phyloP scores from a whole-genome alignment of 202 grass and related monocot genomes.

The Alloteropsis angusta region DNA sequence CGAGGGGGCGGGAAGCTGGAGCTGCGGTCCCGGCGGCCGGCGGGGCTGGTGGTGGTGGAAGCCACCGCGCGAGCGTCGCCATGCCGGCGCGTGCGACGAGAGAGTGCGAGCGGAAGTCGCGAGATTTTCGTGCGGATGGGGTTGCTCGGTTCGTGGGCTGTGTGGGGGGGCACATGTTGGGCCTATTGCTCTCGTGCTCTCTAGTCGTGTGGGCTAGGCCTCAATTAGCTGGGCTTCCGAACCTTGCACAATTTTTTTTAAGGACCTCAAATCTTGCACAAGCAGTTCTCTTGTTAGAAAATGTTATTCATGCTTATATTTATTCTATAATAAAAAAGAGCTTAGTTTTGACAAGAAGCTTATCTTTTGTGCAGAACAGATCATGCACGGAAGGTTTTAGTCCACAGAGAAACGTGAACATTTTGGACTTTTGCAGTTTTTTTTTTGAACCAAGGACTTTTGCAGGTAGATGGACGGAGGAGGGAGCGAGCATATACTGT shows the following conservation, averaged over 20 bases:
- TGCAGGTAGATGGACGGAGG: neutral
- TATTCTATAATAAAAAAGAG: no score
- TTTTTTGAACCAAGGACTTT: no score
- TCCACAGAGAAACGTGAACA: neutral
- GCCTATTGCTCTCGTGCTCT: neutral
- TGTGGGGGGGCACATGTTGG: neutral
- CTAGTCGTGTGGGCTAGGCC: neutral
- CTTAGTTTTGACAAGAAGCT: neutral
- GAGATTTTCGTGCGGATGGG: conserved; percentile 39
- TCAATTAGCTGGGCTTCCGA: neutral
- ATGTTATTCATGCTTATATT: neutral
- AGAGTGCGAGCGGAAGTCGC: neutral
- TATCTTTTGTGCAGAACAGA: neutral
- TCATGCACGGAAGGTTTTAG: neutral
- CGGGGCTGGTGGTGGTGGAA: conserved; percentile 4
- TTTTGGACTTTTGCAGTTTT: no score
- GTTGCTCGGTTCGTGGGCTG: conserved; percentile 27
- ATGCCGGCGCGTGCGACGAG: conserved; percentile 41
- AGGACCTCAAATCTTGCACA: neutral
- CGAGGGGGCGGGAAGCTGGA: neutral
- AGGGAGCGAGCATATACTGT: neutral
- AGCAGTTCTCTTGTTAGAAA: neutral
- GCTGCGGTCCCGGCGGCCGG: neutral
- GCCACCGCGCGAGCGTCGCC: conserved; percentile 48
- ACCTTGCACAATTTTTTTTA: no score